These are phyloP conservation scores for Myrica gale DNA, from an alignment of 306 rosid genomes.

Conservation along the genomic window DNA sequence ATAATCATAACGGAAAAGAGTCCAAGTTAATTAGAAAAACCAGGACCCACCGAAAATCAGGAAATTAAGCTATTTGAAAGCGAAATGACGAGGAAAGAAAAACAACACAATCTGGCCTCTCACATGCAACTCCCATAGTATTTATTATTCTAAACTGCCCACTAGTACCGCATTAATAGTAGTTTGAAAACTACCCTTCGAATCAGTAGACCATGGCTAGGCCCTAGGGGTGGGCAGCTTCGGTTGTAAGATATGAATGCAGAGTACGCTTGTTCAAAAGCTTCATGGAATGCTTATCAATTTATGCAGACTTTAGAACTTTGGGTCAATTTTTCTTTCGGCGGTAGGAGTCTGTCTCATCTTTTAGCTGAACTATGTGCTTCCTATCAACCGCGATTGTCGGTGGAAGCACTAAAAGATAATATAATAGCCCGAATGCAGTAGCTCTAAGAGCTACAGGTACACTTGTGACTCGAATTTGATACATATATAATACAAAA, in stretches of 20 bases:
- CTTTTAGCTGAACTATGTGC: not conserved
- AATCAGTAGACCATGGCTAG: too few relatives aligned
- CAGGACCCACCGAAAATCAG: constrained; percentile 1
- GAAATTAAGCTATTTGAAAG: not conserved
- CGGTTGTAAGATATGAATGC: not conserved
- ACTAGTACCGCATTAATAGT: not conserved
- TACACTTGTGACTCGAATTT: too few relatives aligned
- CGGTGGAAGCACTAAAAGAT: not conserved
- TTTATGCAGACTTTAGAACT: not conserved
- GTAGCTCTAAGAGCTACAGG: too few relatives aligned
- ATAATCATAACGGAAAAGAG: constrained; percentile 3
- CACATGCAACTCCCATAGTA: not conserved
- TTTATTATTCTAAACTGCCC: not conserved
- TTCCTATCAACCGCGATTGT: not conserved
- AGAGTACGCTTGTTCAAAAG: not conserved
- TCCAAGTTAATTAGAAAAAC: constrained; percentile 17
- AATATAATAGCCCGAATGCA: too few relatives aligned
- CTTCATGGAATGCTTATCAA: not conserved
- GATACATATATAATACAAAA: too few relatives aligned
- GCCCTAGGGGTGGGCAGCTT: not conserved
- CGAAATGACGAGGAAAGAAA: not conserved
- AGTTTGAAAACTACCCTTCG: too few relatives aligned
- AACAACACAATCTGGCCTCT: not conserved
- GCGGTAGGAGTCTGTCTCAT: not conserved
- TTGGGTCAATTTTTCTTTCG: not conserved